Evolutionary conservation across 2,329 filamentous ascomycete species (phyloP), one percentile per base, ranked within the genome.

Genomic region (Diaporthe vaccinii): DNA sequence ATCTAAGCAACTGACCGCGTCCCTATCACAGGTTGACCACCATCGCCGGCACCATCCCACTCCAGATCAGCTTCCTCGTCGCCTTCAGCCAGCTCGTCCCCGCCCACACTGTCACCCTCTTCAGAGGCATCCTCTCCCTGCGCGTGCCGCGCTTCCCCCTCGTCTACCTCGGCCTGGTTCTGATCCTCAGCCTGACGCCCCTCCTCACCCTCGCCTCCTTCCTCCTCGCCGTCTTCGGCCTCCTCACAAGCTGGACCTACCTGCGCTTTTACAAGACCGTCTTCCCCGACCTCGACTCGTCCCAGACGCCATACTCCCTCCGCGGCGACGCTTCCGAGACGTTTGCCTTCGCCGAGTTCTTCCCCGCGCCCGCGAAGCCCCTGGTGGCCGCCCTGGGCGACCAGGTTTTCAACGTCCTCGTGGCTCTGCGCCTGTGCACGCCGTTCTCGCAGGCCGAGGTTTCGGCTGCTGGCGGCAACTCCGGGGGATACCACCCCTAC

Each of bases 41-140:
- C 78, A 94, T 98, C 81, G 94, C 94, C 79, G 97, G 97, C 79
- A 96, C 95, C 73, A 93, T 98, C 78, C 92, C 96, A 22, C 88
- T 98, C 75, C 96, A 98, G 84, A 95, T 97, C 62, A 93, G 94
- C 77, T 98, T 98, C 86, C 93, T 99, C 77, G 95, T 98, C 80
- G 95, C 96, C 73, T 98, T 98, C 86, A 98, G 98, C 86, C 97
- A 99, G 85, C 94, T 99, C 68, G 94, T 98, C 49, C 97, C 97
- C 31, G 96, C 98, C 77, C 97, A 99, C 84, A 99, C 97, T 15
- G 96, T 98, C 72, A 97, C 96, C 6, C 91, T 99, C 75, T 96
- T 98, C 86, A 93, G 94, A 78, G 95, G 95, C 78, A 87, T 98
- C 76, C 83, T 98, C 75, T 98, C 97, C 76, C 92, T 98, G 83